Base-by-base conservation (phyloP, 768 basidiomycete species). In the Favolaschia claudopus region DNA sequence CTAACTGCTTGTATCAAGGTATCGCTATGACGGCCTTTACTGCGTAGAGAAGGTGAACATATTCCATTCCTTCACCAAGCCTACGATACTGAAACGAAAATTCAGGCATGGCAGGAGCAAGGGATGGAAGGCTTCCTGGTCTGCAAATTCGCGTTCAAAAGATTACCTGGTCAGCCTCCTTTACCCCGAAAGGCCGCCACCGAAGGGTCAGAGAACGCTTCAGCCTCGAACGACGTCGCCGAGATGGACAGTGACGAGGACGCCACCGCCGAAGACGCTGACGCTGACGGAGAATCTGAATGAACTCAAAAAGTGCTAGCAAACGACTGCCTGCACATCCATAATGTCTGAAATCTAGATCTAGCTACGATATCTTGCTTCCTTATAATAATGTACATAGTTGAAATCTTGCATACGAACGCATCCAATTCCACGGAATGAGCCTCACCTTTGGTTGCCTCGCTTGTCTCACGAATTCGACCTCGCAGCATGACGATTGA, bases 21-120 rank as follows among this genome's bases (percentile, higher is more conserved):
- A 95, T 70, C 87, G 94, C 9, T 97, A 97, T 68, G 95, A 96
- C 65, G 95, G 95, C 1, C 78, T 97, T 12, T 97, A 96, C 69
- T 76, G 68, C 2, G 89, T 94, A 15, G 89, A 89, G 72, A 87
- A 87, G 78, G 91, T 85, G 59, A 45, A 76, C 38, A 27, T 28
- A 17, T 13, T 62, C 22, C 10, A n/a, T 15, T 28, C 10, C 4
- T 15, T 34, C 27, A 19, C 38, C 47, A 29, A 17, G 10, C 4
- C 22, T 51, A n/a, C n/a, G 17, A 7, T 47, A 49, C 40, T 65
- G 47, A n/a, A n/a, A 27, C 54, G 24, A 2, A 2, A 22, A 32
- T 17, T 7, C 62, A 92, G 87, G 88, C 86, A 5, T 93, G 91
- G 91, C 82, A 82, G 72, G 92, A 89, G 62, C 78, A 76, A 58